Percentiles rank a stretch among this genome's conserved stretches.
Conservation (phyloP, 106 monocot genomes). For the Dioscorea zingiberensis region DNA sequence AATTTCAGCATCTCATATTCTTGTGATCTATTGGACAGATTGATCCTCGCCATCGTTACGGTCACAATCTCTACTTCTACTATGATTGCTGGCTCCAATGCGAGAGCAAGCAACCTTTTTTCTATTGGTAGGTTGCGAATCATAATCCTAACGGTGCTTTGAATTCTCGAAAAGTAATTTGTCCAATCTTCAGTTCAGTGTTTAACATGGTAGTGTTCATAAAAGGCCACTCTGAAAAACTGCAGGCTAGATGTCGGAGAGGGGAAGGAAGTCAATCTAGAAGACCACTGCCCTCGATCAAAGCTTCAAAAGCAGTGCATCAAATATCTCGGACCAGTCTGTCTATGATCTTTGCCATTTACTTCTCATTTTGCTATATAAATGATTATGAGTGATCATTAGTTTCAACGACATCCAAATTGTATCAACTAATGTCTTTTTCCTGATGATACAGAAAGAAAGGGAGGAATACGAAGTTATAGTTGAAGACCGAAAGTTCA, state of each 20-base stretch:
- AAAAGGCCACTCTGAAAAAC: too few species aligned
- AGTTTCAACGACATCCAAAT: too few species aligned
- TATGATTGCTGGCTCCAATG: conserved; percentile 74
- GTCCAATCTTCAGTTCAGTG: too few species aligned
- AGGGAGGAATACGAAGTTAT: conserved; percentile 75
- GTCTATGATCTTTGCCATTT: conserved; percentile 6
- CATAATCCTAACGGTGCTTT: background rate
- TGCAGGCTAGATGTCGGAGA: conserved; percentile 92
- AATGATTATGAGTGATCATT: too few species aligned
- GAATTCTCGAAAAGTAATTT: too few species aligned
- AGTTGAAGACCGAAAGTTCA: conserved; percentile 53
- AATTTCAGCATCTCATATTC: too few species aligned
- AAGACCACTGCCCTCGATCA: conserved; percentile 48
- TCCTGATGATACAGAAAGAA: conserved; percentile 60
- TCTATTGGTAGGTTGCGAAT: conserved; percentile 65
- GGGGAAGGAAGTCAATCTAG: conserved; percentile 73
- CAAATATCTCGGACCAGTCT: conserved; percentile 86
- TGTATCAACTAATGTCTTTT: background rate
- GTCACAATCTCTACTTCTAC: conserved; percentile 95
- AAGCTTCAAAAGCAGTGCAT: conserved; percentile 95
- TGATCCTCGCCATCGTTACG: conserved; percentile 96
- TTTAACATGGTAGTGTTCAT: too few species aligned
- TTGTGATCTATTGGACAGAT: conserved; percentile 31
- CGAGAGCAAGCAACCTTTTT: conserved; percentile 94
- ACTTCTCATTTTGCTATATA: background rate